Evolutionary conservation across 1,139 yeast genomes (phyloP), one percentile per base, ranked within the genome.

Genomic region (Scheffersomyces quercinus): DNA sequence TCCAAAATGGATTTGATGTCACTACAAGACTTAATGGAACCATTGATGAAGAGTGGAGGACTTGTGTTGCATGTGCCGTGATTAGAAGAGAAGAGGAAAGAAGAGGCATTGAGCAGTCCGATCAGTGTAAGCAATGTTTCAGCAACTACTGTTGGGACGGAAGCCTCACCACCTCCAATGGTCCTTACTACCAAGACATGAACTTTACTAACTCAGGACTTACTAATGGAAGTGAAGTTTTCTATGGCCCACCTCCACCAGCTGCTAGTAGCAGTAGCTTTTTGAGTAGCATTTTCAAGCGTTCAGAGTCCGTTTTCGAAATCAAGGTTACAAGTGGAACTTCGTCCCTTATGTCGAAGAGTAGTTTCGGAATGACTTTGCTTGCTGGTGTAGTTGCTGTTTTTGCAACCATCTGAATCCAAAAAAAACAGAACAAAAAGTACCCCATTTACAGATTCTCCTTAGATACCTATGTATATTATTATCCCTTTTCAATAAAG

Each of bases 31-130:
- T 77, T 53, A 89, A 89, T 60, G 68, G 82, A 36, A 86, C 97
- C 4, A 68, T 84, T 35, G 95, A 87, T 56, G 64, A 71, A 2
- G 85, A 85, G 43, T 90, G 90, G 85, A 74, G 79, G 41, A 78
- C 85, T 6, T 90, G 97, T 73, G 79, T 90, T 41, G 88, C 91
- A 1, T 90, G 98, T 73, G 97, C 97, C 7, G 81, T 90, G 42
- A 74, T 90, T 45, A 85, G 89, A 65, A 82, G 97, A 62, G 82
- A 85, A 43, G 85, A 85, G 60, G 95, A 89, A 68, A 78, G 95
- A 56, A 68, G 75, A 39, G 84, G 85, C 29, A 64, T 75, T 28
- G 72, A 77, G 14, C 84, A 83, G 49, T 77, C 90, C 6, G 82
- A 77, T 2, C 90, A 86, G 60, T 91, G 97, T 73, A 65, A 78